A percentile compares a stretch with the other conserved stretches of the same genome.
Conservation (phyloP, 73 alveolate species). For the Paramecium biaurelia region DNA sequence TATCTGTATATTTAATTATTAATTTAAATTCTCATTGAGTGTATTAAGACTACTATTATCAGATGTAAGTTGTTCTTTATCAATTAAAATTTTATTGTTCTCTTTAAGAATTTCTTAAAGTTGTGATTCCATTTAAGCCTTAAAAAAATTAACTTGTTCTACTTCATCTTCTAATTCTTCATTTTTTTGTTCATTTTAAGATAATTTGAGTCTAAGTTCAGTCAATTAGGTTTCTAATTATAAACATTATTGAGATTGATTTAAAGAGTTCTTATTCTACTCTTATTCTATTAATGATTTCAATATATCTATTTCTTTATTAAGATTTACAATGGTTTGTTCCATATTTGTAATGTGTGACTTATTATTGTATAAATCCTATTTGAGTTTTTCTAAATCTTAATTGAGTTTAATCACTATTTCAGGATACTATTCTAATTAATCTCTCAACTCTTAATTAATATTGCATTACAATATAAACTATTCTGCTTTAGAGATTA, state of each 20-base stretch:
- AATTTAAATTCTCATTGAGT: not conserved
- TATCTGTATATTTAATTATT: not conserved
- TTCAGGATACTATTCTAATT: not conserved
- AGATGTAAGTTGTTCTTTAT: not conserved
- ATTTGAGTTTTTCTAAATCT: not conserved
- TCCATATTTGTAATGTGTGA: not conserved
- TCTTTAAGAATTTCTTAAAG: not conserved
- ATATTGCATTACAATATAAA: not conserved
- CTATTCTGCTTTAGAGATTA: not conserved
- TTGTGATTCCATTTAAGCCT: not conserved
- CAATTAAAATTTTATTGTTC: not conserved
- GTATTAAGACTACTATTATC: not conserved
- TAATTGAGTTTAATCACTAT: not conserved
- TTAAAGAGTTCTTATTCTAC: not conserved
- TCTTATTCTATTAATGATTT: not conserved
- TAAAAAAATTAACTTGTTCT: not conserved
- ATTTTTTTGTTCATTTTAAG: not conserved
- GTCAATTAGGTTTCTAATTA: not conserved
- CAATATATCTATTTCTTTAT: not conserved
- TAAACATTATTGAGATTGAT: not conserved
- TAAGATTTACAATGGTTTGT: not conserved
- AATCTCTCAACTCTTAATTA: not conserved
- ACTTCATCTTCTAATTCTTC: not conserved
- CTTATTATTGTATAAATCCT: not conserved
- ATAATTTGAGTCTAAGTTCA: not conserved